A percentile compares a stretch with the other conserved stretches of the same genome.
Conservation (phyloP, 2,329 filamentous ascomycete species). For the Acarospora socialis region DNA sequence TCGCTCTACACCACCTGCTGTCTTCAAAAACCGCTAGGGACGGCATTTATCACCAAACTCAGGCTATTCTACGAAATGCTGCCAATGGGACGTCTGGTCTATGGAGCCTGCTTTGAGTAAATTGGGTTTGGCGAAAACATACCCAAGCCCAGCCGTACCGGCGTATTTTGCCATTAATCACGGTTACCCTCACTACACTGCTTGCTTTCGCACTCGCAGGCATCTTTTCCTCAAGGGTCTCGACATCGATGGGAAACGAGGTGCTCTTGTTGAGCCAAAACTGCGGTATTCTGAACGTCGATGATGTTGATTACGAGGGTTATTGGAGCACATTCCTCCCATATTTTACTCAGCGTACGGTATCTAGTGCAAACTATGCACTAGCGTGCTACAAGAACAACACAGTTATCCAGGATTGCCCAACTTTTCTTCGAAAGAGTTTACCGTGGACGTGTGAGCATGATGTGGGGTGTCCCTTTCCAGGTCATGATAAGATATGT, state of each 20-base stretch:
- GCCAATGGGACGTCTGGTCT: background rate
- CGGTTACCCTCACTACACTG: conserved; percentile 15
- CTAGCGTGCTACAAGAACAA: conserved; percentile 15
- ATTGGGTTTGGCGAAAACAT: background rate
- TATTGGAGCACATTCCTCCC: conserved; percentile 10
- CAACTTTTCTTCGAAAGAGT: conserved; percentile 10
- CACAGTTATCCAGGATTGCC: conserved; percentile 10
- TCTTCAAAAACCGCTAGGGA: conserved; percentile 14
- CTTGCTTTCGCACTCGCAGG: conserved; percentile 17
- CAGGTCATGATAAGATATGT: conserved; percentile 4
- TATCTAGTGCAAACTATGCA: conserved; percentile 14
- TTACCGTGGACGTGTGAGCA: conserved; percentile 8
- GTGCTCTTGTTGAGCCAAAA: conserved; percentile 18
- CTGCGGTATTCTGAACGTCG: conserved; percentile 16
- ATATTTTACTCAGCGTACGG: conserved; percentile 15
- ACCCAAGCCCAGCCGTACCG: conserved; percentile 4
- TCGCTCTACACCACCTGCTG: conserved; percentile 13
- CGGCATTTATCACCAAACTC: conserved; percentile 17
- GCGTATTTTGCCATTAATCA: conserved; percentile 15
- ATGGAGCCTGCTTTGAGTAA: background rate
- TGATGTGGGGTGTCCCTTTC: conserved; percentile 12
- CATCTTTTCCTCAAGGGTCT: conserved; percentile 22
- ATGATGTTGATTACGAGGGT: no score
- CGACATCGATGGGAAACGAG: conserved; percentile 19
- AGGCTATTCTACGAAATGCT: conserved; percentile 15